phyloP scores from a whole-genome alignment of 1,139 yeast species.

The Arxiozyma telluris region DNA sequence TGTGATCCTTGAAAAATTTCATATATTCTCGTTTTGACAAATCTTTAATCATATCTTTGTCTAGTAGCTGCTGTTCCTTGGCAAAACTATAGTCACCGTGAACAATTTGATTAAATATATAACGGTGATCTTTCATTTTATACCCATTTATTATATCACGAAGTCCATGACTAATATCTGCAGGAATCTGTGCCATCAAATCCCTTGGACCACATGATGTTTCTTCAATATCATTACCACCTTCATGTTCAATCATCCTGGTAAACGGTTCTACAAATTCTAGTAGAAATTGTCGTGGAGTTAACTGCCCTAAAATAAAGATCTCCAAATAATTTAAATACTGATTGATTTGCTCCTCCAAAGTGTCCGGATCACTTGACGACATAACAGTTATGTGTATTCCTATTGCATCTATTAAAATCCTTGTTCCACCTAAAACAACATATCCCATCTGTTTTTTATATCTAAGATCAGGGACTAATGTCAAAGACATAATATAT shows the following conservation, averaged over 20 bases:
- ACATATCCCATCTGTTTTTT: slow-evolving; percentile 52
- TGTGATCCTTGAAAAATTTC: slow-evolving; percentile 28
- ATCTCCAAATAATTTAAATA: slow-evolving; percentile 37
- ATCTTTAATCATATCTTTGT: slow-evolving; percentile 22
- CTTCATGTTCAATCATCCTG: neutral
- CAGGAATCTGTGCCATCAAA: slow-evolving; percentile 31
- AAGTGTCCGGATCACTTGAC: slow-evolving; percentile 32
- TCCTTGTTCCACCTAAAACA: slow-evolving; percentile 45
- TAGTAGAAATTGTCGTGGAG: slow-evolving; percentile 32
- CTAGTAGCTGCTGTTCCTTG: slow-evolving; percentile 34
- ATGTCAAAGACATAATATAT: slow-evolving; percentile 35
- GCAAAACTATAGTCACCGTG: slow-evolving; percentile 36
- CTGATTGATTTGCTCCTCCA: slow-evolving; percentile 40
- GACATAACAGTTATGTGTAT: slow-evolving; percentile 47
- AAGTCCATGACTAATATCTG: slow-evolving; percentile 33
- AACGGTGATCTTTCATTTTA: slow-evolving; percentile 36
- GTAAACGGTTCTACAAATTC: slow-evolving; percentile 31
- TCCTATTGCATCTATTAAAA: slow-evolving; percentile 46
- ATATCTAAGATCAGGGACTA: slow-evolving; percentile 41
- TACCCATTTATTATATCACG: slow-evolving; percentile 20
- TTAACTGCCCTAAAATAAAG: slow-evolving; percentile 19
- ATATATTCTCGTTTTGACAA: slow-evolving; percentile 31
- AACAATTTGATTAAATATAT: slow-evolving; percentile 42
- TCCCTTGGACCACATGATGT: slow-evolving; percentile 33
- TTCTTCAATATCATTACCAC: slow-evolving; percentile 5